phyloP scores from a whole-genome alignment of 768 basidiomycete genomes.

The Gymnopilus junonius region DNA sequence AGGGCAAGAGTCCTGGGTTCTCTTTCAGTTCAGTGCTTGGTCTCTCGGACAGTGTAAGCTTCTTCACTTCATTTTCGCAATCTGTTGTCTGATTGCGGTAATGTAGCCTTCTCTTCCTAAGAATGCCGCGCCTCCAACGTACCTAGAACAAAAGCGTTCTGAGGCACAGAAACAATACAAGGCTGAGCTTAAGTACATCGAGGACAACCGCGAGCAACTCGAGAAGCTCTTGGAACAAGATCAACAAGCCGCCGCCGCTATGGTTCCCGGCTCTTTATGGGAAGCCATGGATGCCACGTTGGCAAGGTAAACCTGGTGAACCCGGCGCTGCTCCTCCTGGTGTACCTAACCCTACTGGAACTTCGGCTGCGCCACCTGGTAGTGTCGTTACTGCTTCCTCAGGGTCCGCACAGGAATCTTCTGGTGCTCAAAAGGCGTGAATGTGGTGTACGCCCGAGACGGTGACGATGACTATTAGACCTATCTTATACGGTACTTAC shows the following conservation, averaged over 20 bases:
- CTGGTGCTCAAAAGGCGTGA: neutral
- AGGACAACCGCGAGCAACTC: constrained; percentile 48
- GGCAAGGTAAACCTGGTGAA: constrained; percentile 10
- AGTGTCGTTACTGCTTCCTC: constrained; percentile 12
- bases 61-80: constrained; percentile 12
- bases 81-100: neutral
- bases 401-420: neutral
- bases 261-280: constrained; percentile 52
- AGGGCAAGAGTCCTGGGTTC: constrained; percentile 30
- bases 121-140: constrained; percentile 47
- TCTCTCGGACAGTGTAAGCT: constrained; percentile 27
- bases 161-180: constrained; percentile 55
- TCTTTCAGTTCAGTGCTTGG: constrained; percentile 48
- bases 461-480: neutral
- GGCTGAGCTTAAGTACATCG: constrained; percentile 55
- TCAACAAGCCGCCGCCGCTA: constrained; percentile 43
- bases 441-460: neutral
- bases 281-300: constrained; percentile 44
- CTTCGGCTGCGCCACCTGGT: constrained; percentile 12
- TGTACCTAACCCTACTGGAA: constrained; percentile 15
- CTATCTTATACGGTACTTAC: constrained; percentile 10
- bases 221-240: constrained; percentile 39
- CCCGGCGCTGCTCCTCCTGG: constrained; percentile 15
- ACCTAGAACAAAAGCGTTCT: constrained; percentile 55
- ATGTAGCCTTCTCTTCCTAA: constrained; percentile 21